Evolutionary conservation across 768 basidiomycete genomes (phyloP).

Genomic region (Amanita thiersii): DNA sequence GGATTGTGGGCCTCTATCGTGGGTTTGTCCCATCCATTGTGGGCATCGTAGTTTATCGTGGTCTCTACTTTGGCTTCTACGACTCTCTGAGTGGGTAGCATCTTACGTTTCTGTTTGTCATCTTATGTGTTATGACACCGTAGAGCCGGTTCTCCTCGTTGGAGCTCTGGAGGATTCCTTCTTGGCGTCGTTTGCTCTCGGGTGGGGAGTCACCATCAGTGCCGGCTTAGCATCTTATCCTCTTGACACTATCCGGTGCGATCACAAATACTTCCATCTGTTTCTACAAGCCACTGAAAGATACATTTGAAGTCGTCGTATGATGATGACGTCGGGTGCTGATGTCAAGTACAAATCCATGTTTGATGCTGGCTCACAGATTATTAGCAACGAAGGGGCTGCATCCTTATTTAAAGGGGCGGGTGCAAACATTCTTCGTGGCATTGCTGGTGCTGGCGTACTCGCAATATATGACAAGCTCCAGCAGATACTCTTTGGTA

Average conservation of each 20-base stretch:
- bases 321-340: conserved; percentile 89
- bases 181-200: conserved; percentile 74
- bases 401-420: conserved; percentile 85
- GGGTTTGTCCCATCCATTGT: conserved; percentile 83
- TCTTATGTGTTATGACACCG: conserved; percentile 14
- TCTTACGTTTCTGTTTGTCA: conserved; percentile 6
- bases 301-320: conserved; percentile 56
- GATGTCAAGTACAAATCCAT: conserved; percentile 75
- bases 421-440: conserved; percentile 70
- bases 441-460: conserved; percentile 83
- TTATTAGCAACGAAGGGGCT: conserved; percentile 70
- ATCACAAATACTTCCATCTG: neutral
- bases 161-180: conserved; percentile 74
- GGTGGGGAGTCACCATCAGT: conserved; percentile 82
- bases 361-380: conserved; percentile 69
- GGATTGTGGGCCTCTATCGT: conserved; percentile 81
- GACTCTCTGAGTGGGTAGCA: conserved; percentile 53
- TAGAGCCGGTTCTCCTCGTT: conserved; percentile 76
- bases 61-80: conserved; percentile 78
- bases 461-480: conserved; percentile 77
- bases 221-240: conserved; percentile 78
- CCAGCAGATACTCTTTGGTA: conserved; percentile 7
- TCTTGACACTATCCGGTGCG: conserved; percentile 57
- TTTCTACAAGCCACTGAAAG: conserved; percentile 14
- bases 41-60: conserved; percentile 84